A percentile compares a stretch with the other conserved stretches of the same genome.
These are phyloP conservation scores for Xylaria sp. DNA, from an alignment of 2,329 filamentous ascomycete species.

Conservation along the genomic window DNA sequence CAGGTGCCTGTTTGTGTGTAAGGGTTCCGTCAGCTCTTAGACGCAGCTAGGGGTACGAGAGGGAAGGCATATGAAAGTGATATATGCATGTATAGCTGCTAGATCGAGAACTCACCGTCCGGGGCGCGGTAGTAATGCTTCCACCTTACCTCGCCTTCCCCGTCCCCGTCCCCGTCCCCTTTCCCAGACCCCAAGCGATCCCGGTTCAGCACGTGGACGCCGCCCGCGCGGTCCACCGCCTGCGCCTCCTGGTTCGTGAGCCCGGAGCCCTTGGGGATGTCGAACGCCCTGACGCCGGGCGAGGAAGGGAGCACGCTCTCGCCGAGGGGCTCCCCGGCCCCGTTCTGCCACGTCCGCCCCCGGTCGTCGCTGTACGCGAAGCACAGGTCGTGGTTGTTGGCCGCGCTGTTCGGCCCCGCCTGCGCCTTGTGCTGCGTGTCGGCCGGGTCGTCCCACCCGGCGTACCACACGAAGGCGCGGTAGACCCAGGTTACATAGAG, in stretches of 20 bases:
- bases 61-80: neutral
- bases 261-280: constrained; percentile 48
- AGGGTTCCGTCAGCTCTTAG: neutral
- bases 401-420: constrained; percentile 46
- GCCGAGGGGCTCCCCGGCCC: constrained; percentile 39
- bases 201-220: constrained; percentile 53
- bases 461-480: constrained; percentile 49
- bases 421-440: constrained; percentile 47
- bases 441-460: constrained; percentile 44
- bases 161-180: no score
- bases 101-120: constrained; percentile 33
- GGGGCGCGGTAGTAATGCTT: constrained; percentile 45
- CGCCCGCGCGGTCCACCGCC: constrained; percentile 46
- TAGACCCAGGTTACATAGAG: constrained; percentile 54
- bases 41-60: neutral
- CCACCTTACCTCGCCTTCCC: constrained; percentile 37
- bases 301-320: constrained; percentile 45
- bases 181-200: constrained; percentile 31
- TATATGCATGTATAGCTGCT: neutral
- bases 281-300: constrained; percentile 46
- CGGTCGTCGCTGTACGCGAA: constrained; percentile 51
- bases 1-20: constrained; percentile 34
- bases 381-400: constrained; percentile 54
- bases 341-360: constrained; percentile 48
- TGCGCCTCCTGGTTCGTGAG: constrained; percentile 56